phyloP scores from a whole-genome alignment of 176 grass and related monocot species.

The Urochloa ruziziensis region DNA sequence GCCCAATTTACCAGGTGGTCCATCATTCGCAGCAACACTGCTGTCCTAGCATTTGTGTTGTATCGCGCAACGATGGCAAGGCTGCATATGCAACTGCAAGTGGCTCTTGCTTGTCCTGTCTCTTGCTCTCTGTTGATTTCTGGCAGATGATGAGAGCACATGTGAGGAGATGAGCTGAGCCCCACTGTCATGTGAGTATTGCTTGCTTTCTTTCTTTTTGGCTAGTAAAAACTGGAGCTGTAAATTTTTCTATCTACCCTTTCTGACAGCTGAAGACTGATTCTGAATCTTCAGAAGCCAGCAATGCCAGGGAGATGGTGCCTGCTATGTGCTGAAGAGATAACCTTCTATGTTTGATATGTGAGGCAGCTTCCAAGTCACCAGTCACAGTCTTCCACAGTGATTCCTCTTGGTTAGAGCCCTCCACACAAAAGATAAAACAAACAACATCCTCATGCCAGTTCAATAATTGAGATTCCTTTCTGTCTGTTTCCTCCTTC shows the following conservation, averaged over 20 bases:
- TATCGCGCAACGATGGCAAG: conserved; percentile 7
- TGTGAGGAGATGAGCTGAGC: conserved; percentile 14
- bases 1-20: not conserved
- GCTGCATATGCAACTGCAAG: conserved; percentile 23
- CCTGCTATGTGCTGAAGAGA: conserved; percentile 22
- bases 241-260: not conserved
- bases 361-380: conserved; percentile 26
- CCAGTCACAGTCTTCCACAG: conserved; percentile 22
- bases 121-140: conserved; percentile 22
- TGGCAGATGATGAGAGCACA: conserved; percentile 24
- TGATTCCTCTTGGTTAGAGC: not conserved
- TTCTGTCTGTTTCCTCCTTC: conserved; percentile 20
- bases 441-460: not conserved
- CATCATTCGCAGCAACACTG: not conserved
- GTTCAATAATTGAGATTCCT: conserved; percentile 45
- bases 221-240: not conserved
- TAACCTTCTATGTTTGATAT: conserved; percentile 22
- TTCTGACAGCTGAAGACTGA: conserved; percentile 18
- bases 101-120: conserved; percentile 22
- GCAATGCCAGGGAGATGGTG: not conserved
- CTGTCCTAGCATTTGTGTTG: conserved; percentile 8
- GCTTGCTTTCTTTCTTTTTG: conserved; percentile 14
- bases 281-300: conserved; percentile 11
- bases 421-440: conserved; percentile 20
- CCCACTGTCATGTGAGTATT: conserved; percentile 34